Evolutionary conservation across 805 yeast species (phyloP), one percentile per base, ranked within the genome.

Genomic region (Candida insectalens): DNA sequence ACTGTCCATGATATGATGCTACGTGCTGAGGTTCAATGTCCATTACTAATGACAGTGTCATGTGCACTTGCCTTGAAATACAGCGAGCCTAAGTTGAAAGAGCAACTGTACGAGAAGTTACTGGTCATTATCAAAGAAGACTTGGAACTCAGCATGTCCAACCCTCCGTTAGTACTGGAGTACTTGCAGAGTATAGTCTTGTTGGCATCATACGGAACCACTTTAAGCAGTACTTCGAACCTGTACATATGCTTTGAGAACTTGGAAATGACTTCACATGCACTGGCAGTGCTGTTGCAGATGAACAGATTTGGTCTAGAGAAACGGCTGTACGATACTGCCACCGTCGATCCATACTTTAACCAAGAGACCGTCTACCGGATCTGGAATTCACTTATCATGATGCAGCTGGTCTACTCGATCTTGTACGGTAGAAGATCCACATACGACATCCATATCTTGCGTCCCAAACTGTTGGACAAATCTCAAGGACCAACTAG

Each of bases 181-280:
- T 77, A 74, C 46, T 50, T 82, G 37, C 89, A 83, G 52, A 74
- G 83, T 1, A 52, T 82, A 35, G 80, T 77, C 3, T 65, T 80
- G 4, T 47, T 82, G 16, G 66, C 85, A 1, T 72, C 79, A 14
- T 79, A 80, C 51, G 75, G 81, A 14, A 60, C 74, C 14, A 71
- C 82, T 3, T 52, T 83, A 5, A 69, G 82, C 27, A 39, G 35
- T 19, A 14, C 19, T 8, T 16, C 16, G 9, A 15, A 18, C 13
- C 35, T 37, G 6, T 45, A 35, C 6, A 49, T 75, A 33, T 60
- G 63, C 22, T 56, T 82, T 14, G 94, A 83, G 49, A 75, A 79
- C 2, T 82, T 89, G 89, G 63, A 65, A 36, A 51, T 80, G 19
- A 74, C 84, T 3, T 76, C 79, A 4, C 41, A 75, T 8, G 92